Base-by-base conservation (phyloP, 2,329 filamentous ascomycete species). In the Penicillium sp. region DNA sequence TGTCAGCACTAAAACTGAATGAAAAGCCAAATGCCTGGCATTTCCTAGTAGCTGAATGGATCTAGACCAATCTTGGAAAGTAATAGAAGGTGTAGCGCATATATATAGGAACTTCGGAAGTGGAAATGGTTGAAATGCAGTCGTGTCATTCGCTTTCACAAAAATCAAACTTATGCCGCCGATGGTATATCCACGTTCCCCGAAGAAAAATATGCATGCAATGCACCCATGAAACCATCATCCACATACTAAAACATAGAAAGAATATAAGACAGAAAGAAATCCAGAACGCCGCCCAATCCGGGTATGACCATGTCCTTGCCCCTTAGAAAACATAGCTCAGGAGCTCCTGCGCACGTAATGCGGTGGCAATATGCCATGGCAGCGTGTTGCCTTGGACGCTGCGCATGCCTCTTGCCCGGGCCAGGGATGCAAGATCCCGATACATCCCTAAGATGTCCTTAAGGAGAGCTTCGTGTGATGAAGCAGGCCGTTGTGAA, bases 321-420 rank as follows among this genome's bases (percentile, higher is more conserved):
- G 19, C 46, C 27, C 43, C 46, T 73, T 62, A 78, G 57, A 77
- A 65, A 65, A 75, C 68, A 68, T 73, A 74, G 60, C 74, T 76
- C 57, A 78, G 55, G 47, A 76, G 64, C 63, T 77, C 71, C 58
- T 77, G 75, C 31, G 74, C 76, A 62, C 72, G 74, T 26, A 75
- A 66, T 39, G 76, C 76, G 0, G 77, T 78, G 29, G 75, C 76
- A 55, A 81, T 73, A 64, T 81, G 79, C 77, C 77, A 80, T 27
- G 79, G 79, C 43, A 80, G 56, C n/a, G 75, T 69, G 51, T 73
- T 74, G n/a, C 64, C 64, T 57, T 73, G 71, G 37, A 75, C 73
- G 59, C 73, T 73, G 46, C 72, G 66, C n/a, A 76, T 73, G 31
- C 77, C 77, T 62, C 74, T 71, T 45, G 71, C 70, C 39, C 75